Conservation (phyloP, 495 filamentous ascomycete species). For the Penicillium herquei region DNA sequence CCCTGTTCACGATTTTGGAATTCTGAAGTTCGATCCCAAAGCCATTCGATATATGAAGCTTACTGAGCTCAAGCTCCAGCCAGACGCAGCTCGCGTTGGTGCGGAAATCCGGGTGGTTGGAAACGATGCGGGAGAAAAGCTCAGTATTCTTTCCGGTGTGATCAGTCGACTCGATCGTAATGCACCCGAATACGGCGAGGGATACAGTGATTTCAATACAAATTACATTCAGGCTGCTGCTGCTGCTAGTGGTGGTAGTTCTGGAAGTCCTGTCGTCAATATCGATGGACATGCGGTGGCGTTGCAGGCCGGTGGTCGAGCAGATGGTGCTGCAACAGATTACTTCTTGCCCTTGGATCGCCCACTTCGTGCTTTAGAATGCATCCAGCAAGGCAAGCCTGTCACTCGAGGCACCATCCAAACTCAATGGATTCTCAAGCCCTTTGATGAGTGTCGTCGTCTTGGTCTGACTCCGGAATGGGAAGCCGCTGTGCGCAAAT, state of each 20-base stretch:
- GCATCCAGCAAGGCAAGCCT: slow-evolving; percentile 70
- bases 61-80: slow-evolving; percentile 72
- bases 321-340: slow-evolving; percentile 93
- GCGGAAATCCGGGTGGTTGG: slow-evolving; percentile 94
- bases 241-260: slow-evolving; percentile 92
- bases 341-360: slow-evolving; percentile 96
- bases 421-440: slow-evolving; percentile 93
- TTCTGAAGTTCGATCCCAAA: slow-evolving; percentile 92
- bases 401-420: slow-evolving; percentile 94
- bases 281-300: slow-evolving; percentile 91
- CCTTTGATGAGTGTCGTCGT: slow-evolving; percentile 95
- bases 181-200: slow-evolving; percentile 96
- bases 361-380: slow-evolving; percentile 79
- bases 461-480: slow-evolving; percentile 81
- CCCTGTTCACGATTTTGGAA: slow-evolving; percentile 97
- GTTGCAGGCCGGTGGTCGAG: slow-evolving; percentile 89
- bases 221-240: slow-evolving; percentile 99
- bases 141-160: slow-evolving; percentile 95
- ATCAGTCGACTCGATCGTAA: slow-evolving; percentile 96
- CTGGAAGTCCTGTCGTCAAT: slow-evolving; percentile 95
- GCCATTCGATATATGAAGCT: slow-evolving; percentile 96
- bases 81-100: slow-evolving; percentile 87
- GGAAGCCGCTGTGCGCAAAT: slow-evolving; percentile 77
- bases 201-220: slow-evolving; percentile 99
- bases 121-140: slow-evolving; percentile 98